A percentile compares a stretch with the other conserved stretches of the same genome.
Evolutionary conservation across 306 rosid species (phyloP).

Genomic region (Citrullus mucosospermus): DNA sequence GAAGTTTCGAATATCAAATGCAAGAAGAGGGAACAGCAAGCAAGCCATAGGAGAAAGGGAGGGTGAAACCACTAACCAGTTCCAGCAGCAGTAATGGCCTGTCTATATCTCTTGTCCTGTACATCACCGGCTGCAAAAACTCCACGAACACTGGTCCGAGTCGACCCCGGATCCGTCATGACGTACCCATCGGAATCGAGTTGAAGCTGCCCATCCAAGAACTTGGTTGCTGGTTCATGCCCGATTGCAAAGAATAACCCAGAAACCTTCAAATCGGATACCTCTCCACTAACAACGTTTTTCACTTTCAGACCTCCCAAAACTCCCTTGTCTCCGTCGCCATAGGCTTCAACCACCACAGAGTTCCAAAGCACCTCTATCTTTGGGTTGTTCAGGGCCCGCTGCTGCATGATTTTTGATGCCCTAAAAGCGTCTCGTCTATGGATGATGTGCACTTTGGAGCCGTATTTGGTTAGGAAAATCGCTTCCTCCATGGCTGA

Average conservation of each 20-base stretch:
- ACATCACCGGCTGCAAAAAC: slow-evolving; percentile 94
- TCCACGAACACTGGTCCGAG: slow-evolving; percentile 52
- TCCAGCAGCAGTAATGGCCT: slow-evolving; percentile 87
- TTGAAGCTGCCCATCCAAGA: slow-evolving; percentile 55
- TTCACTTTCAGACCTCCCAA: slow-evolving; percentile 67
- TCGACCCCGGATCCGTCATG: slow-evolving; percentile 49
- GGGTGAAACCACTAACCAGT: slow-evolving; percentile 28
- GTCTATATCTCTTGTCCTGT: slow-evolving; percentile 91
- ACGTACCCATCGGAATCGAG: slow-evolving; percentile 60
- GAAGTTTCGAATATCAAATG: neutral
- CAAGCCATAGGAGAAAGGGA: neutral
- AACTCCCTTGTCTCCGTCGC: slow-evolving; percentile 19
- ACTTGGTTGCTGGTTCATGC: slow-evolving; percentile 79
- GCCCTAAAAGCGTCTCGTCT: slow-evolving; percentile 66
- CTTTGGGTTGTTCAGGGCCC: slow-evolving; percentile 44
- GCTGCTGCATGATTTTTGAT: slow-evolving; percentile 74
- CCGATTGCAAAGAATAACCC: slow-evolving; percentile 85
- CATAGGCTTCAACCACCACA: slow-evolving; percentile 50
- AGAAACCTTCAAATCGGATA: slow-evolving; percentile 50
- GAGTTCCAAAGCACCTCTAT: slow-evolving; percentile 68
- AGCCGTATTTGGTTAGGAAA: slow-evolving; percentile 69
- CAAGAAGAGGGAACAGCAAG: neutral
- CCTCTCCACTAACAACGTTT: slow-evolving; percentile 36
- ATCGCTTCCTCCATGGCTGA: slow-evolving; percentile 89
- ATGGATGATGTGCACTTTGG: slow-evolving; percentile 58